Conservation (phyloP, 2,329 filamentous ascomycete genomes). For the Penicillium rolfsii region DNA sequence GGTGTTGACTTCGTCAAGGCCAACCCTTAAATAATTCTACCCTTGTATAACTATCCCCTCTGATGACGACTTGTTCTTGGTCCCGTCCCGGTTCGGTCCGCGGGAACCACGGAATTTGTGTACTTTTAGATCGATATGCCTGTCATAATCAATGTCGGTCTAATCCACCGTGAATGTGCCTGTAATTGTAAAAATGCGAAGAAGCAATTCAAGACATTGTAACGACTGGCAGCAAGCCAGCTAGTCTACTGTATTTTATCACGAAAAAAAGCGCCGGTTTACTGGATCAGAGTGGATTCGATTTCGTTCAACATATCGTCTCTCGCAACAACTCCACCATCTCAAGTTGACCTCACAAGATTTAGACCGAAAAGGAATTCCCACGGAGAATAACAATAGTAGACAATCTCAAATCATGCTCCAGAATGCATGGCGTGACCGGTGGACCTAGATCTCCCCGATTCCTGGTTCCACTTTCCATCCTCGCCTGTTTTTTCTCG, state of each 20-base stretch:
- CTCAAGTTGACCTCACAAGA: background rate
- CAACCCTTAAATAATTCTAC: constrained; percentile 51
- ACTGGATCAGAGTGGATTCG: background rate
- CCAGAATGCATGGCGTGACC: constrained; percentile 1
- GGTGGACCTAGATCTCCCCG: background rate
- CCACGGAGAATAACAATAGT: background rate
- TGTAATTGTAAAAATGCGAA: background rate
- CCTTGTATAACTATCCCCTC: constrained; percentile 27
- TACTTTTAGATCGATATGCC: constrained; percentile 34
- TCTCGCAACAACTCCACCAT: background rate
- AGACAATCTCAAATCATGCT: constrained; percentile 1
- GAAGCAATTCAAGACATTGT: no score
- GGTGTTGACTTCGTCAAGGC: constrained; percentile 65
- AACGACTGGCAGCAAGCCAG: background rate
- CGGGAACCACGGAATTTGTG: constrained; percentile 23
- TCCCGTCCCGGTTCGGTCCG: background rate
- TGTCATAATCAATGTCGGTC: constrained; percentile 25
- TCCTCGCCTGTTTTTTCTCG: background rate
- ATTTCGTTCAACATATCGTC: background rate
- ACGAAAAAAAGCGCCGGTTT: background rate
- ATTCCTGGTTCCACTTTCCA: background rate
- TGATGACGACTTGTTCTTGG: constrained; percentile 20
- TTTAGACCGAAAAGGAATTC: background rate
- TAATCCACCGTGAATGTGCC: constrained; percentile 1
- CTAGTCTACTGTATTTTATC: background rate